Base-by-base conservation (phyloP, 2,329 filamentous ascomycete genomes). In the Mycosphaerella sp. region DNA sequence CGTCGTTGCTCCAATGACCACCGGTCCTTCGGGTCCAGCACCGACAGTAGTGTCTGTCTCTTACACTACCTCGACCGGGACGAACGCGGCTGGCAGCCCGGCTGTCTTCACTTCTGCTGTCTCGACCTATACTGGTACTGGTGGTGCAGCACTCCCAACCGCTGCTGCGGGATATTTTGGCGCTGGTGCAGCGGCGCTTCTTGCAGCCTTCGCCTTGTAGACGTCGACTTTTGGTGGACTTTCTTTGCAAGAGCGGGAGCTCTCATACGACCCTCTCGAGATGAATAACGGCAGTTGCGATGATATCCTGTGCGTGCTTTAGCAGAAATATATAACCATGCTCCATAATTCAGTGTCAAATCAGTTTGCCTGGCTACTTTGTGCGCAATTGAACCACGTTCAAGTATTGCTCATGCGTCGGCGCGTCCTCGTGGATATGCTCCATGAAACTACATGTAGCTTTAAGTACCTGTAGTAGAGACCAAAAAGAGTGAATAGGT, bases 101-200 rank as follows among this genome's bases (percentile, higher is more conserved):
- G 32, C 39, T 5, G 36, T 41, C 6, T 51, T 44, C 32, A 51
- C 48, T 2, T 26, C 31, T 9, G 40, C 39, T 36, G 40, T 51
- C 26, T 12, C 40, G 11, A 21, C 32, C 2, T 42, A 23, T 4
- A 44, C 48, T 29, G 48, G 48, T 3, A 44, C 48, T 29, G 48
- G 48, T 21, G 48, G 40, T 34, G 48, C 48, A 1, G 48, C 40
- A 10, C 26, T 51, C 11, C 48, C 48, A 29, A 46, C 44, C 4
- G 44, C 26, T 14, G 44, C 44, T 8, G 44, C 32, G 9, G 26
- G 29, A 32, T 46, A 46, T n/a, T 46, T 46, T 31, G 44, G 44
- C n/a, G 48, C 48, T 26, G 48, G 41, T 31, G 48, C 48, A 36
- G 48, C 48, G n/a, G 48, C 48, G 17, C 48, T 51, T 17, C n/a